Evolutionary conservation across 352 stramenopile species (phyloP), one percentile per base, ranked within the genome.

Genomic region (Halophytophthora batemanensis): DNA sequence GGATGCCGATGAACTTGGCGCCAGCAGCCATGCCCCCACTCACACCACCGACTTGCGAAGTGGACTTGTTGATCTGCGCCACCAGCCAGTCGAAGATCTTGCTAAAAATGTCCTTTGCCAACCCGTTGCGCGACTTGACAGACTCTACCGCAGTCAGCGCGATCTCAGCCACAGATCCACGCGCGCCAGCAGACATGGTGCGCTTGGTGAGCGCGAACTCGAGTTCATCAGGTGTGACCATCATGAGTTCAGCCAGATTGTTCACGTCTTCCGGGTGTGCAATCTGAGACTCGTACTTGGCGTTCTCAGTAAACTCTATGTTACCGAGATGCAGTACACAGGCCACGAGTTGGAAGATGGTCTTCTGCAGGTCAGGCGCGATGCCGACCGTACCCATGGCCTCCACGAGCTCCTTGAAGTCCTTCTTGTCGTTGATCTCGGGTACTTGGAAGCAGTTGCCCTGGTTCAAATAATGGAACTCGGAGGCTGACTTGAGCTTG

Each of bases 41-140:
- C 3, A 59, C 53, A 4, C 59, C 56, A 0, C 53, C 54, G 25
- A 93, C 79, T 23, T 96, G 82, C 18, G 81, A 74, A 18, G 88
- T 95, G 17, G 82, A 92, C 18, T 74, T 82, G 69, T 98, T 98
- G 66, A 98, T 97, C 51, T 91, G 81, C 14, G 60, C 69, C 14
- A 99, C 96, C 8, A 99, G 77, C 95, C 95, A 99, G 29, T 98
- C 83, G 55, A 99, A 99, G 31, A 99, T 70, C 48, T 98, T 97
- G 52, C 84, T 90, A 71, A 98, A 98, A 21, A 98, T 96, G 45
- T 97, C 93, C 62, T 98, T 98, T 19, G 87, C 93, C 12, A 98
- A 64, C 17, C 97, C 96, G 71, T 99, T 98, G 6, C 96, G 80
- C 5, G 82, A 95, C 49, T 96, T 91, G 28, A 78, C 49, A 11